Evolutionary conservation across 148 eudicot genomes (phyloP), one percentile per base, ranked within the genome.

Genomic region (Fagopyrum homotropicum): DNA sequence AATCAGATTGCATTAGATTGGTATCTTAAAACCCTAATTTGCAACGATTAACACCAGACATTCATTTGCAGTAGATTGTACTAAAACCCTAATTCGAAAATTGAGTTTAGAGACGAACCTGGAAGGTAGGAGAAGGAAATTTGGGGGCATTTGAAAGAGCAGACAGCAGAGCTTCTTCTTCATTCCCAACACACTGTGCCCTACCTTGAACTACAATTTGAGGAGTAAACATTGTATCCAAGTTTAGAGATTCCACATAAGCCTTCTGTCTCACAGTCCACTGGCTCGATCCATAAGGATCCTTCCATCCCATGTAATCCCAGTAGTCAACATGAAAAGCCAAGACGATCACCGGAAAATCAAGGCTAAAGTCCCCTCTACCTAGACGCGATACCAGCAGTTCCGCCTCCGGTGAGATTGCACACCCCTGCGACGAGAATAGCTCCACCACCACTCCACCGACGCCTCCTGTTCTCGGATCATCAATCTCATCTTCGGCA

Each of bases 281-380:
- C 78, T 80, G 88, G 78, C 86, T 88, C 0, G 91, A 88, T 48
- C 86, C 97, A 48, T 66, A 93, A 0, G 91, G 93, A 15, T 93
- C 98, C 60, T 87, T 93, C 98, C 98, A 93, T 2, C 98, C 98
- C 77, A 72, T 79, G 46, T 89, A 87, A 79, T 93, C 98, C 98
- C 97, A 93, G 45, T 87, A 89, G 69, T 93, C 98, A 14, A 93
- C 98, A 64, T 93, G 98, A 72, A 83, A 93, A 0, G 82, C 89
- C 82, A 93, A 74, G 50, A 93, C 78, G 16, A 88, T 81, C 52
- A 91, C 80, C 64, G 88, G 89, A 49, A 72, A 75, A 0, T 83
- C 86, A 59, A 91, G 78, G 14, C 81, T 83, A 77, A 89, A 87
- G 45, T 93, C 98, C 0, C 98, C 98, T 26, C 91, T 84, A 57